Evolutionary conservation across 257 asterid genomes (phyloP).

Genomic region (Catharanthus roseus): DNA sequence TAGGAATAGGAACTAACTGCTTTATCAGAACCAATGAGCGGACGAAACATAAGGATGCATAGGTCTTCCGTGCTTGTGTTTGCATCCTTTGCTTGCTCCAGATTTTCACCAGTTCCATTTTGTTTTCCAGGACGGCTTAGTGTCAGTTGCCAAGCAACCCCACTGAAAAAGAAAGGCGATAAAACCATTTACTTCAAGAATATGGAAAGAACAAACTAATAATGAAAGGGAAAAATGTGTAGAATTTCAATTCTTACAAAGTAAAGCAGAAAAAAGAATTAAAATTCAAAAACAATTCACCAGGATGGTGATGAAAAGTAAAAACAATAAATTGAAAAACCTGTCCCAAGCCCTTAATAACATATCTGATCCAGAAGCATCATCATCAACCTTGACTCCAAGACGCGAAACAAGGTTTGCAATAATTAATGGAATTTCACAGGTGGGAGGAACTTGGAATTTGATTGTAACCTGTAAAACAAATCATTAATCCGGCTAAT

Average conservation of each 20-base stretch:
- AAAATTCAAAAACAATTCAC: not conserved
- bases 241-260: not conserved
- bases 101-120: slow-evolving; percentile 35
- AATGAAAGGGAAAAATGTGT: not conserved
- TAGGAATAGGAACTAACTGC: slow-evolving; percentile 55
- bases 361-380: slow-evolving; percentile 75
- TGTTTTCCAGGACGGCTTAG: slow-evolving; percentile 53
- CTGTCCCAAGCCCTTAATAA: slow-evolving; percentile 86
- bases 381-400: slow-evolving; percentile 58
- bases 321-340: slow-evolving; percentile 26
- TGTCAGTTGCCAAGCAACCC: slow-evolving; percentile 90
- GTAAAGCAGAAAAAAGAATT: not conserved
- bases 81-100: slow-evolving; percentile 31
- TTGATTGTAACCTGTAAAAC: slow-evolving; percentile 62
- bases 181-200: not conserved
- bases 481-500: slow-evolving; percentile 18
- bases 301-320: not conserved
- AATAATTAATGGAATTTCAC: slow-evolving; percentile 78
- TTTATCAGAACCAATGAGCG: slow-evolving; percentile 71
- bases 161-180: slow-evolving; percentile 37
- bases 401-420: slow-evolving; percentile 75
- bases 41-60: slow-evolving; percentile 77
- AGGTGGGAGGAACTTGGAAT: slow-evolving; percentile 81
- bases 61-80: slow-evolving; percentile 46
- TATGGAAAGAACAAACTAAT: not conserved